A percentile compares a stretch with the other conserved stretches of the same genome.
These are phyloP conservation scores for Candida maesae DNA, from an alignment of 805 yeast genomes.

Conservation along the genomic window DNA sequence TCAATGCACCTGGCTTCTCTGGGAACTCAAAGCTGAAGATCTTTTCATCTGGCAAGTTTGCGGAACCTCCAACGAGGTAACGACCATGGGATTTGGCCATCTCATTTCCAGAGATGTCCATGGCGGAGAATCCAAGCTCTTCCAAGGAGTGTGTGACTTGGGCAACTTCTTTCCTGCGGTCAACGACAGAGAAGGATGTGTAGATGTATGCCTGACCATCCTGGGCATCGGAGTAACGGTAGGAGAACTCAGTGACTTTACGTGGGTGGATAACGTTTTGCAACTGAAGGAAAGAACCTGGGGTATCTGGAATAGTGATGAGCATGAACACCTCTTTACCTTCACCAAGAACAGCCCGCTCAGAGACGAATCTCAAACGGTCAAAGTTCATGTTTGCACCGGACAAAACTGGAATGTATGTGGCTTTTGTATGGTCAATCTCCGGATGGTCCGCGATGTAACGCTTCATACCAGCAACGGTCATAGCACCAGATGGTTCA, in stretches of 20 bases:
- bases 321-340: slow-evolving; percentile 93
- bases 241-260: slow-evolving; percentile 90
- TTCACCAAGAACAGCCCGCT: slow-evolving; percentile 97
- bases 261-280: slow-evolving; percentile 82
- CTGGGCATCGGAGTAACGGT: slow-evolving; percentile 57
- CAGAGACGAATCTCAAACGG: slow-evolving; percentile 90
- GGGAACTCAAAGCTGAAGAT: slow-evolving; percentile 90
- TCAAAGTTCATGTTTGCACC: slow-evolving; percentile 99
- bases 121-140: slow-evolving; percentile 64
- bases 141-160: slow-evolving; percentile 58
- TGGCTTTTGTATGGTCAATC: slow-evolving; percentile 61
- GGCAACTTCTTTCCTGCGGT: slow-evolving; percentile 68
- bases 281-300: slow-evolving; percentile 82
- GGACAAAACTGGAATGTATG: slow-evolving; percentile 80
- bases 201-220: slow-evolving; percentile 68
- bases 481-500: slow-evolving; percentile 96
- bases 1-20: slow-evolving; percentile 93
- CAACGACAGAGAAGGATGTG: slow-evolving; percentile 80
- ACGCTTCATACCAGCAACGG: slow-evolving; percentile 91
- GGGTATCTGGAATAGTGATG: slow-evolving; percentile 86
- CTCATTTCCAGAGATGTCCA: slow-evolving; percentile 87
- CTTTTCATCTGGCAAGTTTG: slow-evolving; percentile 69
- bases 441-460: slow-evolving; percentile 69
- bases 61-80: slow-evolving; percentile 91
- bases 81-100: slow-evolving; percentile 96